A percentile compares a stretch with the other conserved stretches of the same genome.
Conservation (phyloP, 192 early-diverging fungal species). For the Haplosporangium gracile region DNA sequence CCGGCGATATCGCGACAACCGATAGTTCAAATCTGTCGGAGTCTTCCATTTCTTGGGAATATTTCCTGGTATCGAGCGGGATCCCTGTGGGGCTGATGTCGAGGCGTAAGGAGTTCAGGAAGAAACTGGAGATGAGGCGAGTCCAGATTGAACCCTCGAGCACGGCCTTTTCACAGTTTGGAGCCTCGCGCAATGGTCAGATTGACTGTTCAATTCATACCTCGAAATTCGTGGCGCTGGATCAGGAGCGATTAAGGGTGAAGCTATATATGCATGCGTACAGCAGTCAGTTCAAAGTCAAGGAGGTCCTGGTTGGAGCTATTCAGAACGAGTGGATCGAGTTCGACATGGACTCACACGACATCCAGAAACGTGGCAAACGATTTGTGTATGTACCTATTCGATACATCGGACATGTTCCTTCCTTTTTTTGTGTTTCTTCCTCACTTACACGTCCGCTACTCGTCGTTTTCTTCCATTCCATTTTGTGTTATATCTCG, state of each 20-base stretch:
- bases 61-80: constrained; percentile 10
- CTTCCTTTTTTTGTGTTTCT: neutral
- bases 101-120: constrained; percentile 14
- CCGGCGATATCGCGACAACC: constrained; percentile 12
- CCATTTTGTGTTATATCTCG: neutral
- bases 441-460: neutral
- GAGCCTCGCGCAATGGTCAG: neutral
- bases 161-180: neutral
- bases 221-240: constrained; percentile 7
- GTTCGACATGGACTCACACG: neutral
- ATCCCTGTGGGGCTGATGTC: neutral
- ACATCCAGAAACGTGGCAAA: constrained; percentile 3
- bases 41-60: neutral
- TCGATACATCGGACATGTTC: neutral
- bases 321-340: constrained; percentile 13
- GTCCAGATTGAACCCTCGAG: constrained; percentile 20
- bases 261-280: constrained; percentile 21
- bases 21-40: neutral
- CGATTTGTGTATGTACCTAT: constrained; percentile 20
- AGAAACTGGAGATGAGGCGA: neutral
- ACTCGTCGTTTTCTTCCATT: neutral
- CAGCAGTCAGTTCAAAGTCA: neutral
- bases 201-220: constrained; percentile 22
- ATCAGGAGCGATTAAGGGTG: neutral
- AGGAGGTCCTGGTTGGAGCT: constrained; percentile 9